A percentile compares a stretch with the other conserved stretches of the same genome.
phyloP scores from a whole-genome alignment of 2,329 filamentous ascomycete genomes.

The Emydomyces testavorans region DNA sequence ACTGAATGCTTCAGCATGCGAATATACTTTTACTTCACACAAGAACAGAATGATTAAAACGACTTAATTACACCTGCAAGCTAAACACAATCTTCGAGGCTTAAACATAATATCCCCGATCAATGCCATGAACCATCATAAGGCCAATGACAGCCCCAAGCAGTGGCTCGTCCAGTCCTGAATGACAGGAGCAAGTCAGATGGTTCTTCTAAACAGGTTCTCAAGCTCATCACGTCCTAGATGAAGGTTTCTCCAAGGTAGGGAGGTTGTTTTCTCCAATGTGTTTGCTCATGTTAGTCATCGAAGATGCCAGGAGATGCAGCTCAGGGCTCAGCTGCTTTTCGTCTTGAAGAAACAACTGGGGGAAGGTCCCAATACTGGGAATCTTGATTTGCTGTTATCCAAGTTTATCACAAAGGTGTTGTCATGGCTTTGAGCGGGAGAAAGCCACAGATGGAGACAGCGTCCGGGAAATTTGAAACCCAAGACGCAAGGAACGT shows the following conservation, averaged over 20 bases:
- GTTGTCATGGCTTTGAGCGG: too few species aligned
- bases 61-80: background rate
- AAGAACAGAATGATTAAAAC: too few species aligned
- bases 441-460: too few species aligned
- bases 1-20: too few species aligned
- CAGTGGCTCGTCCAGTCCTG: slow-evolving; percentile 40
- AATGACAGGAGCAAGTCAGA: slow-evolving; percentile 40
- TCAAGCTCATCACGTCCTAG: slow-evolving; percentile 28
- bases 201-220: slow-evolving; percentile 40
- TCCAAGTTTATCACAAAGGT: background rate
- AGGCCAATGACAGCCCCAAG: slow-evolving; percentile 46
- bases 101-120: slow-evolving; percentile 42
- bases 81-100: too few species aligned
- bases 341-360: slow-evolving; percentile 42
- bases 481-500: too few species aligned
- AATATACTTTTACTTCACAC: too few species aligned
- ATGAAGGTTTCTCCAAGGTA: slow-evolving; percentile 34
- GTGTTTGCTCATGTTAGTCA: slow-evolving; percentile 34
- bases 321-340: slow-evolving; percentile 35
- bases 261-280: slow-evolving; percentile 42
- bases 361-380: background rate
- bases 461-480: too few species aligned
- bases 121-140: slow-evolving; percentile 45
- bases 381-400: background rate
- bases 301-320: slow-evolving; percentile 33